These are phyloP conservation scores for Penicillium sp. DNA, from an alignment of 2,329 filamentous ascomycete genomes.

Conservation along the genomic window DNA sequence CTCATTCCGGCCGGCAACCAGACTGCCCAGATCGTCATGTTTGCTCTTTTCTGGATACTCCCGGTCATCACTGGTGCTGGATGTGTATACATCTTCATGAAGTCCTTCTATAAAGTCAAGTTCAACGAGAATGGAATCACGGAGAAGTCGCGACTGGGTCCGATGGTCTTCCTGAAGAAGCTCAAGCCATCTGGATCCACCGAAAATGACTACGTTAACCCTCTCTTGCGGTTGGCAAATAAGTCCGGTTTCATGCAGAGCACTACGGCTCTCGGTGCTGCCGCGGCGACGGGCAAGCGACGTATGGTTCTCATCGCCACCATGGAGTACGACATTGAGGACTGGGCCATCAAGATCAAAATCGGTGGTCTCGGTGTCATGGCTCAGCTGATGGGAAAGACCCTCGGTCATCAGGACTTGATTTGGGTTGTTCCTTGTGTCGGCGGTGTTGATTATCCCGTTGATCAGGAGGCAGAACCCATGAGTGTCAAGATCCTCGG, in stretches of 20 bases:
- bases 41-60: conserved; percentile 59
- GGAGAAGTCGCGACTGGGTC: conserved; percentile 50
- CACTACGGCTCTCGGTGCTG: conserved; percentile 35
- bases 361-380: conserved; percentile 73
- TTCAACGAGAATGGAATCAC: conserved; percentile 63
- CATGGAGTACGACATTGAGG: conserved; percentile 74
- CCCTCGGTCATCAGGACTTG: conserved; percentile 66
- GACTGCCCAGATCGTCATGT: conserved; percentile 58
- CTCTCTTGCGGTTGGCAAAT: conserved; percentile 40
- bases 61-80: conserved; percentile 56
- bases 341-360: conserved; percentile 73
- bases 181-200: conserved; percentile 35
- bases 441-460: conserved; percentile 67
- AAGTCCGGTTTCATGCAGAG: conserved; percentile 44
- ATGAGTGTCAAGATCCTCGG: conserved; percentile 67
- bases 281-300: conserved; percentile 31
- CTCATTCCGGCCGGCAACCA: conserved; percentile 59
- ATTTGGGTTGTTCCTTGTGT: conserved; percentile 69
- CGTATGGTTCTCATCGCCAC: conserved; percentile 69
- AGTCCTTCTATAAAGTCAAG: conserved; percentile 67
- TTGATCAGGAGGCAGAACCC: conserved; percentile 61
- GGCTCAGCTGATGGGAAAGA: conserved; percentile 72
- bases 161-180: conserved; percentile 42
- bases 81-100: conserved; percentile 62
- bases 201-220: conserved; percentile 34